Evolutionary conservation across 148 eudicot species (phyloP).

Genomic region (Rhododendron molle): DNA sequence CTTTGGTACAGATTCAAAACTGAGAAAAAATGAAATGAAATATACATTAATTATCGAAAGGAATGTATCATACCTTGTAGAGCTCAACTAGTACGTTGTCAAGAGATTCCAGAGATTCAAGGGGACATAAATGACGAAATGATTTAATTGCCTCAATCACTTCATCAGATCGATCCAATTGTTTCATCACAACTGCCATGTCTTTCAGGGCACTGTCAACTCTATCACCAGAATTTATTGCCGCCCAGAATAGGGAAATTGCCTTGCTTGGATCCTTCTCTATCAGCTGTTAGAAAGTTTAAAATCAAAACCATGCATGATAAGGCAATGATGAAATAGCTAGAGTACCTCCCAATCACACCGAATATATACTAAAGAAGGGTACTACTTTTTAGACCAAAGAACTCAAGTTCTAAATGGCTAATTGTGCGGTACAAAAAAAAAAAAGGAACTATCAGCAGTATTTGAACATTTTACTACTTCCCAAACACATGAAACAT

Average conservation of each 20-base stretch:
- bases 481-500: background rate
- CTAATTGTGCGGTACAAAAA: background rate
- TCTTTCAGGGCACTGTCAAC: slow-evolving; percentile 90
- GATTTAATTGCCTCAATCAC: slow-evolving; percentile 86
- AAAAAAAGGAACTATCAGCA: background rate
- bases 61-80: slow-evolving; percentile 51
- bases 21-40: background rate
- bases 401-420: background rate
- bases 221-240: slow-evolving; percentile 82
- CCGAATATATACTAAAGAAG: background rate
- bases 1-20: background rate
- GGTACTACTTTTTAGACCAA: background rate
- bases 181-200: slow-evolving; percentile 89
- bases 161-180: slow-evolving; percentile 73
- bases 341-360: background rate
- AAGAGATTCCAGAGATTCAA: slow-evolving; percentile 72
- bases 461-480: background rate
- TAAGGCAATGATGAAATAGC: background rate
- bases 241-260: slow-evolving; percentile 73
- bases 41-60: background rate
- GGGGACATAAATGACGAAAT: slow-evolving; percentile 67
- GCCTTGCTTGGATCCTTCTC: slow-evolving; percentile 80
- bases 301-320: background rate
- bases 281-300: slow-evolving; percentile 37
- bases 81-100: slow-evolving; percentile 76